These are phyloP conservation scores for Hapsidospora chrysogenum DNA, from an alignment of 495 filamentous ascomycete species.

Conservation along the genomic window DNA sequence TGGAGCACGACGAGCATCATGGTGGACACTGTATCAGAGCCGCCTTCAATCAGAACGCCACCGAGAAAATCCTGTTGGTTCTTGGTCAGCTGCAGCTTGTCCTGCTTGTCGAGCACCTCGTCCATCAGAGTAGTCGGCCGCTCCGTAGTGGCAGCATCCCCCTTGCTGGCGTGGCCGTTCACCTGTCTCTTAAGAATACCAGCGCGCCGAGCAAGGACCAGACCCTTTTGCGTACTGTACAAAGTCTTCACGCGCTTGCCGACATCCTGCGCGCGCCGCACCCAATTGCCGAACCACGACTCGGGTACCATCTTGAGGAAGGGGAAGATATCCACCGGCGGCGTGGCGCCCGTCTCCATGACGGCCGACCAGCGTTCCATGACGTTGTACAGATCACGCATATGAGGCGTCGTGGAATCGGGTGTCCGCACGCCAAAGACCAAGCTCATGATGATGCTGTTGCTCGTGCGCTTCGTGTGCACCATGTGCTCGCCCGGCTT, in stretches of 20 bases:
- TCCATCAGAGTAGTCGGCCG: conserved; percentile 30
- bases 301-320: conserved; percentile 26
- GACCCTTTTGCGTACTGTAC: conserved; percentile 10
- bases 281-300: conserved; percentile 22
- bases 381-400: conserved; percentile 24
- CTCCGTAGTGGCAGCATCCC: neutral
- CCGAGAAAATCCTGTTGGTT: conserved; percentile 20
- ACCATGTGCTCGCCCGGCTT: conserved; percentile 23
- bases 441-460: conserved; percentile 24
- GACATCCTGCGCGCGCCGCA: conserved; percentile 15
- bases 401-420: conserved; percentile 7
- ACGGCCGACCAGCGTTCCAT: conserved; percentile 32
- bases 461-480: conserved; percentile 29
- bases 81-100: conserved; percentile 19
- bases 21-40: conserved; percentile 25
- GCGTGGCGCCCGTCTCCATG: conserved; percentile 31
- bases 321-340: conserved; percentile 32
- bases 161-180: conserved; percentile 4
- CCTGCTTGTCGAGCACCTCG: conserved; percentile 22
- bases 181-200: conserved; percentile 6
- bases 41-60: conserved; percentile 27
- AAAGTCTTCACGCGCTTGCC: conserved; percentile 22
- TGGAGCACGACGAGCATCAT: conserved; percentile 22
- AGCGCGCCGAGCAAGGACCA: conserved; percentile 3
- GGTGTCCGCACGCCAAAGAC: conserved; percentile 28